Base-by-base conservation (phyloP, 306 rosid genomes). In the Trifolium repens region DNA sequence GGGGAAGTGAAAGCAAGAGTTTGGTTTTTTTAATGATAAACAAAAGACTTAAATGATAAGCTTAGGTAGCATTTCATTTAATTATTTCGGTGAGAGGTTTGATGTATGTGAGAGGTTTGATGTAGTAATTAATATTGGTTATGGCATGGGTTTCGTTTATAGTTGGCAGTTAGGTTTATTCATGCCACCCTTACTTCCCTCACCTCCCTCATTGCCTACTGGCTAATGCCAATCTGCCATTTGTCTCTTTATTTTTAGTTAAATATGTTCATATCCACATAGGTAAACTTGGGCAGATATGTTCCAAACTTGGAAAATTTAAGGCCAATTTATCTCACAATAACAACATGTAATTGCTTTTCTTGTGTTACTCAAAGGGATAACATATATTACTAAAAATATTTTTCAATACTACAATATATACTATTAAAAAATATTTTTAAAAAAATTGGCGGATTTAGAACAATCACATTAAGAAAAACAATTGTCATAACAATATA, bases 121-220 rank as follows among this genome's bases (percentile, higher is more conserved):
- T 44, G 34, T 65, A 22, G 24, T 81, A 40, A 67, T 71, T 81
- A 40, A 71, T 71, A 55, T 57, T 54, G 47, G 70, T 57, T 54
- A 72, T 58, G 50, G 74, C 26, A 67, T 76, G 81, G 69, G 76
- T 67, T 75, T 74, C 39, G 79, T 62, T 60, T 79, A 19, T 78
- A 61, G 91, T 83, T 88, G 88, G 86, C 53, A 24, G 84, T 87
- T 91, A 78, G 97, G 90, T 80, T 43, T 46, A 67, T 71, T 79
- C 83, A 81, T 77, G 84, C 74, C 58, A 22, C 52, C 72, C 79
- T 78, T 11, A 19, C 83, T 58, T 46, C 16, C 16, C 16, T 46
- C 15, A 32, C 35, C 35, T 4, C 35, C 35, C 35, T 32, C 35
- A 32, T 32, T 32, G 35, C 6, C 6, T 32, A 32, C 7, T 32